Conservation (phyloP, 164 flowering plant genomes). For the Pachysandra terminalis region DNA sequence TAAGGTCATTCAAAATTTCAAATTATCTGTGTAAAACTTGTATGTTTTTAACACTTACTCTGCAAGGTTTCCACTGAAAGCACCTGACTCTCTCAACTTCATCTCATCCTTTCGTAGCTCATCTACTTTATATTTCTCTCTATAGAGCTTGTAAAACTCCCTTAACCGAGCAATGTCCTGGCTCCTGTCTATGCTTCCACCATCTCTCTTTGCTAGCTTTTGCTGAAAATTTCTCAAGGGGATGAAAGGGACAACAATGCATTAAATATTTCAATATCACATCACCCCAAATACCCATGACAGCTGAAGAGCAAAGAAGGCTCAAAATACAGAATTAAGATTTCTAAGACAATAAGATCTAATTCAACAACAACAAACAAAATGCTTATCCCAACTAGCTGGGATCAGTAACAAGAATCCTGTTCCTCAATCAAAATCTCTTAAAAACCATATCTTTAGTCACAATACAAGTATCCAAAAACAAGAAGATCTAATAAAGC, state of each 20-base stretch:
- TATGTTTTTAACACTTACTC: constrained; percentile 56
- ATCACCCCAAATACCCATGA: neutral
- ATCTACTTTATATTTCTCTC: constrained; percentile 80
- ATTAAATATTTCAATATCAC: neutral
- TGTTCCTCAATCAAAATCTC: too few relatives aligned
- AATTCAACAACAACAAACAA: neutral
- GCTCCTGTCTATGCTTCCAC: constrained; percentile 79
- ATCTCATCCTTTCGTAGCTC: constrained; percentile 82
- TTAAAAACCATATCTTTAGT: too few relatives aligned
- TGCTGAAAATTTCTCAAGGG: too few relatives aligned
- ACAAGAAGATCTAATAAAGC: too few relatives aligned
- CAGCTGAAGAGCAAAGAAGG: neutral
- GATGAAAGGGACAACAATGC: neutral
- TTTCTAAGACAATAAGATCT: neutral
- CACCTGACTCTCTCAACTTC: constrained; percentile 82
- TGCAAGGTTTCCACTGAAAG: constrained; percentile 79
- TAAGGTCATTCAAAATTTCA: neutral
- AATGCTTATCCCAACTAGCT: too few relatives aligned
- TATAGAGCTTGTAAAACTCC: constrained; percentile 78
- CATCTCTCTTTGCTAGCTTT: constrained; percentile 91
- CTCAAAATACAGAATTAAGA: too few relatives aligned
- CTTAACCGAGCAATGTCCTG: constrained; percentile 79
- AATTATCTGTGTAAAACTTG: neutral
- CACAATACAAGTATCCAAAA: too few relatives aligned
- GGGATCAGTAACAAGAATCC: too few relatives aligned